phyloP scores from a whole-genome alignment of 257 asterid species.

The Ajuga chamaepitys region DNA sequence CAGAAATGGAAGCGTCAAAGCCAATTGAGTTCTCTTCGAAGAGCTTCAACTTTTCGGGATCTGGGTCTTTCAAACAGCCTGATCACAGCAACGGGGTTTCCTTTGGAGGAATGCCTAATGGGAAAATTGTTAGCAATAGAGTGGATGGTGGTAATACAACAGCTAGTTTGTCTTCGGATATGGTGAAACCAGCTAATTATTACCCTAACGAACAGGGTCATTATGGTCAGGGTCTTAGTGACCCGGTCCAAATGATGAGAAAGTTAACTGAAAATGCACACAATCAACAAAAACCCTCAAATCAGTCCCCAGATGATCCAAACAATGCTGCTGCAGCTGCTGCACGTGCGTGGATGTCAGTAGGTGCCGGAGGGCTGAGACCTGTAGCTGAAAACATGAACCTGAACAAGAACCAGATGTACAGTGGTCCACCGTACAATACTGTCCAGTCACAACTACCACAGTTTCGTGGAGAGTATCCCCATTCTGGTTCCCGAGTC shows the following conservation, averaged over 20 bases:
- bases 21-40: constrained; percentile 34
- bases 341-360: constrained; percentile 92
- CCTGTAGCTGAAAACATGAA: constrained; percentile 32
- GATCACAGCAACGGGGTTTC: constrained; percentile 27
- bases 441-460: constrained; percentile 43
- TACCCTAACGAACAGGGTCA: constrained; percentile 42
- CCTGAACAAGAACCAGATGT: constrained; percentile 38
- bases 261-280: constrained; percentile 52
- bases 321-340: constrained; percentile 69
- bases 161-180: constrained; percentile 23
- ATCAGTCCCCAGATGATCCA: constrained; percentile 29
- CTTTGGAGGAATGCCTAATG: constrained; percentile 40
- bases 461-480: constrained; percentile 45
- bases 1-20: constrained; percentile 40
- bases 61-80: constrained; percentile 50
- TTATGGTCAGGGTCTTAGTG: constrained; percentile 57
- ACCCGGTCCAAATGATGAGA: constrained; percentile 75
- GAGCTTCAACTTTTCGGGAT: constrained; percentile 32
- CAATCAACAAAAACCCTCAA: constrained; percentile 44
- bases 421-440: constrained; percentile 48
- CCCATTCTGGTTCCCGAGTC: constrained; percentile 31
- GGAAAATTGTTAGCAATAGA: constrained; percentile 25
- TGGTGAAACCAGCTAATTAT: constrained; percentile 24
- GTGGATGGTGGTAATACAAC: constrained; percentile 21
- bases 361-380: constrained; percentile 74